phyloP scores from a whole-genome alignment of 257 asterid genomes.

The Parsonsia alboflavescens region DNA sequence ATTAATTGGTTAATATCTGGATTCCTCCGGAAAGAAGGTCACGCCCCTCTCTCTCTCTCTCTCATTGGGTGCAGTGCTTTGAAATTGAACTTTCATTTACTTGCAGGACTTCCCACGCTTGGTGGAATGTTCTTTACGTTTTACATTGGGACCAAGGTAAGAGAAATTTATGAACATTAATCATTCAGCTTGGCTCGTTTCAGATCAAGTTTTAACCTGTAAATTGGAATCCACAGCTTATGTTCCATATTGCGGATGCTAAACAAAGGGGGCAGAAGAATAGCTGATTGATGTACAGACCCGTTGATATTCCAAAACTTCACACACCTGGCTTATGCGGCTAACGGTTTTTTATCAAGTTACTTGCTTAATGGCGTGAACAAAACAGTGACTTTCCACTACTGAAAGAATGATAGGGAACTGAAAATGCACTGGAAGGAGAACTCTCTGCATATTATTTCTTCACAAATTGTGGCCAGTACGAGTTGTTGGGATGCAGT shows the following conservation, averaged over 20 bases:
- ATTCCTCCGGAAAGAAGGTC: constrained; percentile 66
- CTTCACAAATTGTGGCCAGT: neutral
- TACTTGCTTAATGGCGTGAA: neutral
- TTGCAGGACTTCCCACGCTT: constrained; percentile 66
- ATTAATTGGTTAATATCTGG: constrained; percentile 74
- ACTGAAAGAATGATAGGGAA: neutral
- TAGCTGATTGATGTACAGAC: constrained; percentile 34
- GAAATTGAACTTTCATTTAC: constrained; percentile 11
- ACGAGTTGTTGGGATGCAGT: neutral
- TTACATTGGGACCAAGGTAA: constrained; percentile 91
- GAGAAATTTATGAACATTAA: constrained; percentile 3
- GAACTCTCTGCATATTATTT: neutral
- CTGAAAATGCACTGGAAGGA: neutral
- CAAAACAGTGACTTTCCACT: neutral
- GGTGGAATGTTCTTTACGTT: constrained; percentile 68
- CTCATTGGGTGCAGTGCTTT: constrained; percentile 6
- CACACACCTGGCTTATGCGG: neutral
- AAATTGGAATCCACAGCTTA: constrained; percentile 52
- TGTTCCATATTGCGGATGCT: constrained; percentile 85
- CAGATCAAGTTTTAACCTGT: constrained; percentile 15
- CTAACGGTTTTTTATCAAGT: neutral
- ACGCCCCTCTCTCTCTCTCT: constrained; percentile 19
- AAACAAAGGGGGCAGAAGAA: constrained; percentile 47
- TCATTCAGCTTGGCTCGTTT: constrained; percentile 11
- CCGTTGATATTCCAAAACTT: neutral